Evolutionary conservation across 1,284 basidiomycete genomes (phyloP), one percentile per base, ranked within the genome.

Genomic region (Malassezia cuniculi): DNA sequence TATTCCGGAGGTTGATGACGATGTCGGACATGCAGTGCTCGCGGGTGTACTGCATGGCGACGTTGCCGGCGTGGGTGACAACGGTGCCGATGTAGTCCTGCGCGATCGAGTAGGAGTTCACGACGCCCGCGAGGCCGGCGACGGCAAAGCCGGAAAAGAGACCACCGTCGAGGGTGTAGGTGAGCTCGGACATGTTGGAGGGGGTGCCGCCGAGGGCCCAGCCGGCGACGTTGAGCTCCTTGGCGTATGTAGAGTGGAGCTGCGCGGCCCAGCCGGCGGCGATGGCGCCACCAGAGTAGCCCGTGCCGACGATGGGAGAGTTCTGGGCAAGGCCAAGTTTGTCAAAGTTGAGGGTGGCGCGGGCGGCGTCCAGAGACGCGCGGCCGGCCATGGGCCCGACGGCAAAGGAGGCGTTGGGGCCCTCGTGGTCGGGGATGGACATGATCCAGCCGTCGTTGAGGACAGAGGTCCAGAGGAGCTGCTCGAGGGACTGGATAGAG

Each of bases 201-300:
- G 62, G 62, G 18, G 59, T 53, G 3, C 62, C 62, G 8, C 62
- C 62, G 29, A 55, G 38, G 5, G 55, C 51, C 37, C 52, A 46
- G 15, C 57, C 59, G 6, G 47, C 36, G 17, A 61, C 35, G 36
- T 61, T 61, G 33, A 57, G 39, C 22, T 51, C 50, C 5, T 55
- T 38, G n/a, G 57, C 59, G 19, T 61, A 57, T 5, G 39, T 27
- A 0, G 7, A 39, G 6, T 48, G 37, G 12, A 63, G 24, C 12
- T 34, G 39, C 4, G 34, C 32, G 0, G 53, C 47, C 58, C 54
- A 58, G 8, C 48, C 55, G 6, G 55, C 57, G 2, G 57, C 53
- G 30, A 55, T 52, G 0, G 52, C 59, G n/a, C 59, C 59, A 9
- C 56, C 55, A 3, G 48, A 52, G 35, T 62, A 58, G 12, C 54